Evolutionary conservation across 192 early-diverging fungal genomes (phyloP).

Genomic region (Coemansia sp.): DNA sequence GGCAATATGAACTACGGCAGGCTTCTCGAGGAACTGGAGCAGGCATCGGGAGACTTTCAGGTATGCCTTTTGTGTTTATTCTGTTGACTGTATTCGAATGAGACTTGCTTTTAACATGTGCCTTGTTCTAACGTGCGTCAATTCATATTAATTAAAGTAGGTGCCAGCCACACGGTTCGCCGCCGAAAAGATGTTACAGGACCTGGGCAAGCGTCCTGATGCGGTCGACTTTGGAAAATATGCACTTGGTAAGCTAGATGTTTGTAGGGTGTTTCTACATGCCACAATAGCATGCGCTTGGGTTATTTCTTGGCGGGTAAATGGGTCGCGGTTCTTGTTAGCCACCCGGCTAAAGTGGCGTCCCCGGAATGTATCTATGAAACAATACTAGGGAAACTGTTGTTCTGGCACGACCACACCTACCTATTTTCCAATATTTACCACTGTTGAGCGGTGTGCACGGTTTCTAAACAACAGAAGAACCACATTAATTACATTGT

Average conservation of each 20-base stretch:
- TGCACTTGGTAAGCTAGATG: slow-evolving; percentile 23
- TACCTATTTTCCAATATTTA: neutral
- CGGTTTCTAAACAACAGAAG: neutral
- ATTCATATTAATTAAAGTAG: slow-evolving; percentile 10
- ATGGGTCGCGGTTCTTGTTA: neutral
- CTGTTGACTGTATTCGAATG: neutral
- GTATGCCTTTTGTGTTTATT: slow-evolving; percentile 8
- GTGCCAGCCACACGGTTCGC: slow-evolving; percentile 36
- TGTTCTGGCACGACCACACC: too few species aligned
- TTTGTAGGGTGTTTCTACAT: neutral
- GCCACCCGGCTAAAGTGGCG: too few species aligned
- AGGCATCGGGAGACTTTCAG: slow-evolving; percentile 50
- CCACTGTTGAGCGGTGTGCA: neutral
- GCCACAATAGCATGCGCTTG: too few species aligned
- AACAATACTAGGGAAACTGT: too few species aligned
- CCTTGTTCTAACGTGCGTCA: neutral
- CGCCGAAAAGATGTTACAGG: slow-evolving; percentile 32
- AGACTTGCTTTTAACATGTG: neutral
- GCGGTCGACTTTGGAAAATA: slow-evolving; percentile 43
- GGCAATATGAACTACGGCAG: slow-evolving; percentile 33
- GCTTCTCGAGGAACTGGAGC: slow-evolving; percentile 33
- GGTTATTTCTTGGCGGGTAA: neutral
- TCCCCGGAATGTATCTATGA: too few species aligned
- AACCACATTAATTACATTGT: slow-evolving; percentile 1
- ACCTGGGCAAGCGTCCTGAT: slow-evolving; percentile 47